These are phyloP conservation scores for Blastobotrys robertii DNA, from an alignment of 805 yeast species.

Conservation along the genomic window DNA sequence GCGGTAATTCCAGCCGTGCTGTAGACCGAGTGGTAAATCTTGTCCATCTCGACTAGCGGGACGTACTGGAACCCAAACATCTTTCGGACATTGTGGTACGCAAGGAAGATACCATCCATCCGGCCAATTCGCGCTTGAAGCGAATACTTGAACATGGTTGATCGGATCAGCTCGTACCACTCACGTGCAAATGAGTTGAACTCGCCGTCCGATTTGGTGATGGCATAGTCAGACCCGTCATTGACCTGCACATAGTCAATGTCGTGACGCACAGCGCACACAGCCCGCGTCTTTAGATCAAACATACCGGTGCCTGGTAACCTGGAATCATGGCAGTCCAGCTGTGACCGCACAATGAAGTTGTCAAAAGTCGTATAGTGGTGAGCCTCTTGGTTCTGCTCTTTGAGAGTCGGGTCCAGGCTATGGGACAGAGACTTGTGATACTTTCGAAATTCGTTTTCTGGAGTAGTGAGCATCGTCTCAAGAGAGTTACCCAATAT, in stretches of 20 bases:
- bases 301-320: slow-evolving; percentile 88
- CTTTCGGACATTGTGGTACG: slow-evolving; percentile 73
- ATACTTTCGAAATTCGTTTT: slow-evolving; percentile 38
- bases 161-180: slow-evolving; percentile 58
- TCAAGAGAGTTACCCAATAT: slow-evolving; percentile 75
- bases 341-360: slow-evolving; percentile 79
- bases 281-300: slow-evolving; percentile 89
- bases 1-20: not conserved
- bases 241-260: slow-evolving; percentile 47
- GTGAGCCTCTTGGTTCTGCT: slow-evolving; percentile 32
- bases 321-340: slow-evolving; percentile 68
- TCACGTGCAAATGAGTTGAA: slow-evolving; percentile 82
- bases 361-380: slow-evolving; percentile 63
- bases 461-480: slow-evolving; percentile 54
- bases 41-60: slow-evolving; percentile 65
- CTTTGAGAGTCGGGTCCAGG: slow-evolving; percentile 8
- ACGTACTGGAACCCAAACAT: slow-evolving; percentile 88
- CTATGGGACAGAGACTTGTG: slow-evolving; percentile 20
- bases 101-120: slow-evolving; percentile 94
- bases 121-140: slow-evolving; percentile 90
- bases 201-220: slow-evolving; percentile 49
- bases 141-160: slow-evolving; percentile 74
- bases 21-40: slow-evolving; percentile 37
- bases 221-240: slow-evolving; percentile 57
- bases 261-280: slow-evolving; percentile 75